These are phyloP conservation scores for Chamaenerion angustifolium DNA, from an alignment of 345 rosid species.

Conservation along the genomic window DNA sequence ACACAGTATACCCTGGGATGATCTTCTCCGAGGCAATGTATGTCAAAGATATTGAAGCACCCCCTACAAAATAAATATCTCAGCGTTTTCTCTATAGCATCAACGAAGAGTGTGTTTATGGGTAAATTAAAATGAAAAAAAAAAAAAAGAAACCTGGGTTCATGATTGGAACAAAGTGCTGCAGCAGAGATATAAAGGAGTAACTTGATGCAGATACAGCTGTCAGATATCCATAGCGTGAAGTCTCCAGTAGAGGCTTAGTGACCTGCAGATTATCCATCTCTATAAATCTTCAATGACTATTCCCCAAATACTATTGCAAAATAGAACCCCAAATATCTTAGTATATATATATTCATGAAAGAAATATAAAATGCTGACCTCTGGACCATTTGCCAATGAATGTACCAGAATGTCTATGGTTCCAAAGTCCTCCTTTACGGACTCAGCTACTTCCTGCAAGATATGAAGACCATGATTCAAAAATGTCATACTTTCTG, in stretches of 20 bases:
- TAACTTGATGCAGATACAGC: slow-evolving; percentile 44
- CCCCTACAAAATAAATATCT: slow-evolving; percentile 26
- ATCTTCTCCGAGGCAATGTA: slow-evolving; percentile 43
- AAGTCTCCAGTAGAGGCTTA: slow-evolving; percentile 34
- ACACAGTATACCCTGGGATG: slow-evolving; percentile 31
- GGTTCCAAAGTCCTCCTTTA: slow-evolving; percentile 56
- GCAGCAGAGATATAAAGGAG: slow-evolving; percentile 32
- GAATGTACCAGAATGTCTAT: slow-evolving; percentile 60
- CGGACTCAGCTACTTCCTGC: slow-evolving; percentile 46
- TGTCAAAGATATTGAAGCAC: slow-evolving; percentile 45
- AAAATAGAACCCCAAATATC: neutral
- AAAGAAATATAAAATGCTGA: slow-evolving; percentile 5
- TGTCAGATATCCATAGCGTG: slow-evolving; percentile 33
- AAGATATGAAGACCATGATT: neutral
- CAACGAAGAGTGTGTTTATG: neutral
- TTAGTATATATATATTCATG: neutral
- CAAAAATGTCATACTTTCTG: too few relatives aligned
- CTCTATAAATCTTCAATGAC: too few relatives aligned
- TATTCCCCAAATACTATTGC: too few relatives aligned
- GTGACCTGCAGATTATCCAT: slow-evolving; percentile 14
- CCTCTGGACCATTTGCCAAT: slow-evolving; percentile 70
- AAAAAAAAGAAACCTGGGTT: slow-evolving; percentile 27
- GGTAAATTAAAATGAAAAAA: neutral
- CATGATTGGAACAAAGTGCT: slow-evolving; percentile 34
- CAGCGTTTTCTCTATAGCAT: neutral